These are phyloP conservation scores for Plasmodium inui DNA, from an alignment of 169 alveolate species.

Conservation along the genomic window DNA sequence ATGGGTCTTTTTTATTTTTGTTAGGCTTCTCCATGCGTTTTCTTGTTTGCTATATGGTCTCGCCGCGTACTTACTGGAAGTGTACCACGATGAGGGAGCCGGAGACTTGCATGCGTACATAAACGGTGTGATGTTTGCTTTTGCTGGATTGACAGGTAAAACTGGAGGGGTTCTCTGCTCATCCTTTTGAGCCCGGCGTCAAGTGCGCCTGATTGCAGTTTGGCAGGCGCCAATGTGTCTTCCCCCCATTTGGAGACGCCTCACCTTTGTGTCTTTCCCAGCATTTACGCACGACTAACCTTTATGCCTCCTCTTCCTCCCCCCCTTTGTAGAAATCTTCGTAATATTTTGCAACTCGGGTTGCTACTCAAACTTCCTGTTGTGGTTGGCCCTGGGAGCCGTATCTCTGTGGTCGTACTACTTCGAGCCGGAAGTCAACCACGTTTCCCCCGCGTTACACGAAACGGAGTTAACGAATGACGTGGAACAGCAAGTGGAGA, in stretches of 20 bases:
- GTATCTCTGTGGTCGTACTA: slow-evolving; percentile 91
- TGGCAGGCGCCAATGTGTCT: background rate
- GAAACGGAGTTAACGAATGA: slow-evolving; percentile 94
- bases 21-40: slow-evolving; percentile 90
- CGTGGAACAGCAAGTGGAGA: slow-evolving; percentile 94
- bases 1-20: slow-evolving; percentile 90
- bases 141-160: slow-evolving; percentile 89
- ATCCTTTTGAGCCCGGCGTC: background rate
- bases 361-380: slow-evolving; percentile 78
- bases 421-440: slow-evolving; percentile 93
- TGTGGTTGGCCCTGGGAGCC: slow-evolving; percentile 89
- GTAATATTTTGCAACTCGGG: slow-evolving; percentile 84
- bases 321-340: slow-evolving; percentile 78
- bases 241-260: background rate
- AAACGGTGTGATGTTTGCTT: slow-evolving; percentile 88
- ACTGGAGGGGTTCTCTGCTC: background rate
- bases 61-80: slow-evolving; percentile 92
- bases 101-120: slow-evolving; percentile 94
- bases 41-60: slow-evolving; percentile 90
- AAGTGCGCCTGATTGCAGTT: background rate
- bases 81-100: slow-evolving; percentile 94
- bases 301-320: slow-evolving; percentile 41
- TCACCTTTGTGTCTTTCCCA: slow-evolving; percentile 9
- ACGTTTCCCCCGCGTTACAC: slow-evolving; percentile 93
- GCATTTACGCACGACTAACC: background rate